Base-by-base conservation (phyloP, 495 filamentous ascomycete genomes). In the Acidiella bohemica region DNA sequence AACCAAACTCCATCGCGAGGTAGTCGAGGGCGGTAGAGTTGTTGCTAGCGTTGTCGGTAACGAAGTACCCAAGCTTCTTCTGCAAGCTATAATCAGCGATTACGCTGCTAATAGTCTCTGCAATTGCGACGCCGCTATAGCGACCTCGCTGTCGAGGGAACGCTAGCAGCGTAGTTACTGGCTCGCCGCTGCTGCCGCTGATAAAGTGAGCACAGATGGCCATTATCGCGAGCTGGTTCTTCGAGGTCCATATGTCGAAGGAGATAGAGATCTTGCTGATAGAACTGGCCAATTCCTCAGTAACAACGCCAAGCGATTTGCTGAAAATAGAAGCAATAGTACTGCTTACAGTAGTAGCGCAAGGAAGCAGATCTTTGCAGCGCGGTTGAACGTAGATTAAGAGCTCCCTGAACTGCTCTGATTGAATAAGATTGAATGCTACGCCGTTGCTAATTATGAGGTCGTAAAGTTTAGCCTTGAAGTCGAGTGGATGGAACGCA, bases 171-270 rank as follows among this genome's bases (percentile, higher is more conserved):
- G 24, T 32, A 7, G 32, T 48, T 0, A 21, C 24, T 21, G 22
- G 40, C 13, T 35, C 23, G 16, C 39, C 45, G 9, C 7, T 13
- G n/a, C 11, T n/a, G n/a, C n/a, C n/a, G 32, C 37, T 27, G 24
- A 48, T 36, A 22, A 36, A 48, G 17, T 27, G 21, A 16, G 45
- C 45, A 9, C 32, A 19, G 9, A 44, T 16, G 13, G 39, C 32
- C 20, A 42, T 29, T 11, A 48, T 10, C 2, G 38, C 23, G 33
- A 48, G 32, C 16, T 32, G 30, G 24, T 36, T 48, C 9, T 17
- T 22, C n/a, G 40, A 47, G 12, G 44, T 47, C 44, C 32, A 47
- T n/a, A 47, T 12, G 23, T 47, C 44, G 30, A 34, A 48, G 20
- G 38, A 42, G 8, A 42, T 13, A 24, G 37, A 22, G 16, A 44